Evolutionary conservation across 495 filamentous ascomycete species (phyloP).

Genomic region (Durotheca rogersii): DNA sequence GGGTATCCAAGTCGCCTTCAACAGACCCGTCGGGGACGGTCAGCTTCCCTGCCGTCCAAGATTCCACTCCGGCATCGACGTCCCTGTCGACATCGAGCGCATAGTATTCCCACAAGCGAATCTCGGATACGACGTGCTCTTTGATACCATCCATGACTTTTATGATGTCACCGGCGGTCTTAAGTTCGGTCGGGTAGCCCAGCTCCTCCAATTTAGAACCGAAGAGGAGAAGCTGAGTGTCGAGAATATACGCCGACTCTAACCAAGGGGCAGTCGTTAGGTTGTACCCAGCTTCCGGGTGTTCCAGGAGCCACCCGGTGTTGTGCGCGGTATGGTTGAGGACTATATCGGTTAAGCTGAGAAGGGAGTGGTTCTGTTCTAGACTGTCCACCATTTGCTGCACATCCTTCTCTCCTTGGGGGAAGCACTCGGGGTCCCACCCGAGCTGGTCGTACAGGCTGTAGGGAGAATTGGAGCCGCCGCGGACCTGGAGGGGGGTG

Average conservation of each 20-base stretch:
- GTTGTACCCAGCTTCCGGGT: constrained; percentile 96
- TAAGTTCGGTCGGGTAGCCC: constrained; percentile 72
- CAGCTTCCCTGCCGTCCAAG: constrained; percentile 64
- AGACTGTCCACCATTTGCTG: constrained; percentile 72
- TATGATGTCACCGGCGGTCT: constrained; percentile 70
- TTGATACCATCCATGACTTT: constrained; percentile 83
- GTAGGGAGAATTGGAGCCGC: constrained; percentile 92
- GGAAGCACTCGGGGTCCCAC: constrained; percentile 83
- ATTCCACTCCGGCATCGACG: constrained; percentile 62
- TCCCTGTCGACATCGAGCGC: constrained; percentile 76
- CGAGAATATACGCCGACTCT: constrained; percentile 81
- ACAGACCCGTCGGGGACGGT: constrained; percentile 48
- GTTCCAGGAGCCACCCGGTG: constrained; percentile 88
- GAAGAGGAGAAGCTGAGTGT: constrained; percentile 79
- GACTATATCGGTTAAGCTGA: constrained; percentile 94
- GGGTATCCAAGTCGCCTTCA: constrained; percentile 44
- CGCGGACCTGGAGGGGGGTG: constrained; percentile 86
- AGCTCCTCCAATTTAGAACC: constrained; percentile 64
- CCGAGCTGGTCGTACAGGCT: constrained; percentile 88
- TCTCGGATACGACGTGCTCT: constrained; percentile 68
- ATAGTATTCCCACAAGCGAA: constrained; percentile 93
- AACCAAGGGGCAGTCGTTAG: constrained; percentile 91
- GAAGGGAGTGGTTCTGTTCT: constrained; percentile 78
- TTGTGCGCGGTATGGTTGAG: constrained; percentile 98
- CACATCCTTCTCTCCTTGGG: constrained; percentile 83